Evolutionary conservation across 345 rosid species (phyloP).

Genomic region (Melastoma malabathricum): DNA sequence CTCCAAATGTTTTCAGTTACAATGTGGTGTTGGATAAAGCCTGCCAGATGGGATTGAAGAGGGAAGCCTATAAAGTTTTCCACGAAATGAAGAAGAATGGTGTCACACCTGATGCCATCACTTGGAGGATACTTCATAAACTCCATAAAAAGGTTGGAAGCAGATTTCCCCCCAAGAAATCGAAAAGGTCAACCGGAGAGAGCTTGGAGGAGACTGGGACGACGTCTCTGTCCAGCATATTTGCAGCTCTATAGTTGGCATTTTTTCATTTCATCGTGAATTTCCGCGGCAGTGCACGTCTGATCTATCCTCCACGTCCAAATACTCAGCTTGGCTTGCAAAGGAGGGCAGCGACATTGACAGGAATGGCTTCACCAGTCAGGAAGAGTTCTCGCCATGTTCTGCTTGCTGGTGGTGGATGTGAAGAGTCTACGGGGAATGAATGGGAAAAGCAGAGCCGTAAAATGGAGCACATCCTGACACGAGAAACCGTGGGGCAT

Average conservation of each 20-base stretch:
- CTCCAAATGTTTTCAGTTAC: conserved; percentile 55
- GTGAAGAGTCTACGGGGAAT: too few relatives aligned
- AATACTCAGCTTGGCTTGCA: conserved; percentile 15
- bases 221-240: too few relatives aligned
- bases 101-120: conserved; percentile 60
- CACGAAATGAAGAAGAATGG: conserved; percentile 68
- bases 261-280: too few relatives aligned
- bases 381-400: conserved; percentile 18
- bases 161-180: conserved; percentile 4
- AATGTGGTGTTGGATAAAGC: conserved; percentile 63
- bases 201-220: neutral
- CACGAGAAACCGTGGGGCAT: too few relatives aligned
- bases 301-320: conserved; percentile 24
- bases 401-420: conserved; percentile 14
- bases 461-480: too few relatives aligned
- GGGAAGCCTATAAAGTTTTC: conserved; percentile 70
- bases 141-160: conserved; percentile 24
- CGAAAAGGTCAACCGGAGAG: neutral
- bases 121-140: conserved; percentile 77
- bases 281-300: conserved; percentile 17
- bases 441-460: too few relatives aligned
- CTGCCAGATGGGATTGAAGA: conserved; percentile 50
- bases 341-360: conserved; percentile 31
- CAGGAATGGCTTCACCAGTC: conserved; percentile 23
- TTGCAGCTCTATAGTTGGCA: too few relatives aligned